Percentiles rank a stretch among this genome's conserved stretches.
Evolutionary conservation across 306 rosid species (phyloP).

Genomic region (Vigna radiata): DNA sequence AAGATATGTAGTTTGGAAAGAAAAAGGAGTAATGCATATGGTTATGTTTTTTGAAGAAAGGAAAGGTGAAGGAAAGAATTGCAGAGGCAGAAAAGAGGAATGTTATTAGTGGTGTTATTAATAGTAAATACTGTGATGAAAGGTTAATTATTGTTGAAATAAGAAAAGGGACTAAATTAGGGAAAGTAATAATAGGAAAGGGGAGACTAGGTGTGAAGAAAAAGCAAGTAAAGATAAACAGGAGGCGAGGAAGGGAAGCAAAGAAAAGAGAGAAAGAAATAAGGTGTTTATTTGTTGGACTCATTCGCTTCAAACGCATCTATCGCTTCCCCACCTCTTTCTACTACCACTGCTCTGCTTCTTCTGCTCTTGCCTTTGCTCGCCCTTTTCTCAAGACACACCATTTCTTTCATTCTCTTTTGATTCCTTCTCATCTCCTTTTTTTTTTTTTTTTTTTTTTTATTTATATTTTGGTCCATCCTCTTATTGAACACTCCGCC

Average conservation of each 20-base stretch:
- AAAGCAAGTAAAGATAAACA: constrained; percentile 56
- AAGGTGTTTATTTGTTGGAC: constrained; percentile 68
- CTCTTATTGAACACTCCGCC: constrained; percentile 74
- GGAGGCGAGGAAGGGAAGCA: constrained; percentile 50
- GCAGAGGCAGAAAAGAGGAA: constrained; percentile 56
- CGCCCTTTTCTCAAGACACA: constrained; percentile 38
- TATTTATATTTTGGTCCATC: constrained; percentile 31
- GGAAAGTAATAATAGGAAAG: constrained; percentile 45
- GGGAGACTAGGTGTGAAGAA: constrained; percentile 56
- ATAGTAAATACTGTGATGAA: background rate
- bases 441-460: background rate
- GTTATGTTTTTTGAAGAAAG: background rate
- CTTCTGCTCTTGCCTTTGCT: background rate
- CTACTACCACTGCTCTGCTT: background rate
- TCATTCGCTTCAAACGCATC: constrained; percentile 82
- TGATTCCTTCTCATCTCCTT: constrained; percentile 43
- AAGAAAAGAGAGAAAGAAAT: too few species aligned
- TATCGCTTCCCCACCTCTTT: constrained; percentile 51
- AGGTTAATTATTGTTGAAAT: background rate
- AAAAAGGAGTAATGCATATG: background rate
- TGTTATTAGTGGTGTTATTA: background rate
- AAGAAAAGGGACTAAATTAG: background rate
- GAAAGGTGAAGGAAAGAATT: constrained; percentile 60
- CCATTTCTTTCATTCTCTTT: constrained; percentile 10
- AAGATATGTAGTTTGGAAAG: too few species aligned